These are phyloP conservation scores for Trichomonas vaginalis DNA, from an alignment of 208 protist genomes.

Conservation along the genomic window DNA sequence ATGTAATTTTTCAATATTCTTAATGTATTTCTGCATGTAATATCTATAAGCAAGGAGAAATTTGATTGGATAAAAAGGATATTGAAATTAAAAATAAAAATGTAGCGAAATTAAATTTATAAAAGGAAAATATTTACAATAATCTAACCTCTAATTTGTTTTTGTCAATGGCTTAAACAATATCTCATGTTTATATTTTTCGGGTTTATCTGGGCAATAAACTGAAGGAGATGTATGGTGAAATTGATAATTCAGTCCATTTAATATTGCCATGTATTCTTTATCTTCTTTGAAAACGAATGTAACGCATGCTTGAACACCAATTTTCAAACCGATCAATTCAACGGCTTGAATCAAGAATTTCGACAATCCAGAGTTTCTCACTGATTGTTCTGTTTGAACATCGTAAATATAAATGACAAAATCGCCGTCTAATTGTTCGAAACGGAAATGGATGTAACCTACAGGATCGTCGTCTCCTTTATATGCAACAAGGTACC, in stretches of 20 bases:
- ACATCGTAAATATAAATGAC: background rate
- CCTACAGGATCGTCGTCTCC: background rate
- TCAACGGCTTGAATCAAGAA: background rate
- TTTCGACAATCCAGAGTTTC: background rate
- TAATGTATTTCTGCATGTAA: no score
- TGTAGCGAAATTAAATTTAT: no score
- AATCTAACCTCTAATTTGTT: no score
- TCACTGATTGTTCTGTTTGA: background rate
- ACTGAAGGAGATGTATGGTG: background rate
- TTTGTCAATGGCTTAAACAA: background rate
- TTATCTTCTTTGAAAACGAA: background rate
- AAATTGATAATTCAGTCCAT: background rate
- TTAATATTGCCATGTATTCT: background rate
- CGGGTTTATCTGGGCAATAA: background rate
- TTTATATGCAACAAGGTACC: background rate
- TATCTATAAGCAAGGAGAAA: no score
- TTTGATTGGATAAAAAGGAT: no score
- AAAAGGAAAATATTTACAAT: no score
- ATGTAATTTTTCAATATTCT: no score
- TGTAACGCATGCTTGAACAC: background rate
- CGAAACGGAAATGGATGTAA: background rate
- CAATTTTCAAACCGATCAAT: background rate
- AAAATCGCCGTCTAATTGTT: background rate
- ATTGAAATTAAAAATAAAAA: no score
- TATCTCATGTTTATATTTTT: conserved; percentile 3